Conservation (phyloP, 257 asterid species). For the Ophiorrhiza pumila region DNA sequence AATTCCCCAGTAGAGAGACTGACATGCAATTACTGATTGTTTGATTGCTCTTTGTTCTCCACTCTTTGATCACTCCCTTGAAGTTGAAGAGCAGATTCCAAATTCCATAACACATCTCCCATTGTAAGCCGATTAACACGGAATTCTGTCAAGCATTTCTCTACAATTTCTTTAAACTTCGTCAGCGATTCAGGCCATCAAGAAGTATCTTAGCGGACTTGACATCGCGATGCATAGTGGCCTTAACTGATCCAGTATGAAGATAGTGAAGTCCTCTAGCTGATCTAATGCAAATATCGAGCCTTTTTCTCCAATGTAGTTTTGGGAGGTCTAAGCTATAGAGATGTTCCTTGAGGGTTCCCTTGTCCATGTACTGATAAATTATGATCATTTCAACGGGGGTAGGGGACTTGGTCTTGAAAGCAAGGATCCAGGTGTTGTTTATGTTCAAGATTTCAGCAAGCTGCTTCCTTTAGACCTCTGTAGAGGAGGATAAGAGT, state of each 20-base stretch:
- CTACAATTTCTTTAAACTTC: conserved; percentile 32
- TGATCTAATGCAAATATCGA: conserved; percentile 45
- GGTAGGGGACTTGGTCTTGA: too few species aligned
- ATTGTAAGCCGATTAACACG: conserved; percentile 34
- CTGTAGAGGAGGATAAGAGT: too few species aligned
- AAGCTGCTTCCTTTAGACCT: too few species aligned
- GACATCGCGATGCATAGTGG: conserved; percentile 45
- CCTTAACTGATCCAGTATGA: conserved; percentile 36
- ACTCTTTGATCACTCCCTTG: conserved; percentile 17
- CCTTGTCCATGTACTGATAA: conserved; percentile 46
- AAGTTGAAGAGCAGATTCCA: conserved; percentile 37
- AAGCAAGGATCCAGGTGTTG: too few species aligned
- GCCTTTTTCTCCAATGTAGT: conserved; percentile 36
- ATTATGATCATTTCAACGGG: conserved; percentile 46
- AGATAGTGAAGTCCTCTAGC: conserved; percentile 52
- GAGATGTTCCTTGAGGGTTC: conserved; percentile 34
- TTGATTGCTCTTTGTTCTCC: neutral
- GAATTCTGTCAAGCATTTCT: conserved; percentile 39
- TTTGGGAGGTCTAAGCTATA: conserved; percentile 27
- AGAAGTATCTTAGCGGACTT: conserved; percentile 43
- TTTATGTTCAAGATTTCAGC: too few species aligned
- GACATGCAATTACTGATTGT: neutral
- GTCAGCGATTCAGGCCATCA: conserved; percentile 31
- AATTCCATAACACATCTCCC: conserved; percentile 47
- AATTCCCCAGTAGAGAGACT: conserved; percentile 19